Conservation (phyloP, 352 stramenopile genomes). For the Peronospora tabacina region DNA sequence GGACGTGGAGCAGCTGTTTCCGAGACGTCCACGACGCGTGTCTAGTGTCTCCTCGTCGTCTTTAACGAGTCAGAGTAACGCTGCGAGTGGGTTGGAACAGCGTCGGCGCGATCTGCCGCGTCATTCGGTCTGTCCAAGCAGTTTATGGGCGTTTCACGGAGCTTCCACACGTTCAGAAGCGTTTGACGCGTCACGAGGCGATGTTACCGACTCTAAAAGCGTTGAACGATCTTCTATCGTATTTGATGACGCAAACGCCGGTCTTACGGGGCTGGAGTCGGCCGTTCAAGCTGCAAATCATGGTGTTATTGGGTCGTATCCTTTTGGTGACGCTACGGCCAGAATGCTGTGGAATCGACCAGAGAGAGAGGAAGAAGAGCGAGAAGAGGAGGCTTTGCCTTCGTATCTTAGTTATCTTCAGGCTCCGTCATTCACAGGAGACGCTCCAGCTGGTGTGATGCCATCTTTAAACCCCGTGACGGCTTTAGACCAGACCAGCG, state of each 20-base stretch:
- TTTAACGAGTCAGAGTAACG: slow-evolving; percentile 12
- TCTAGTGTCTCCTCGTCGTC: background rate
- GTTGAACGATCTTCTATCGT: background rate
- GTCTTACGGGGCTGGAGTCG: slow-evolving; percentile 5
- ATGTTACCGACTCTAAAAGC: background rate
- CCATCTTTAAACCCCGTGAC: slow-evolving; percentile 2
- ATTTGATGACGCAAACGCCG: slow-evolving; percentile 5
- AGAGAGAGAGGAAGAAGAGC: slow-evolving; percentile 56
- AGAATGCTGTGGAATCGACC: slow-evolving; percentile 51
- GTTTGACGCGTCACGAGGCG: slow-evolving; percentile 8
- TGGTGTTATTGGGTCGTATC: slow-evolving; percentile 39
- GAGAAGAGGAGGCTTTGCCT: slow-evolving; percentile 59
- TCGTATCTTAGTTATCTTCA: slow-evolving; percentile 71
- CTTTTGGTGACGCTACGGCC: slow-evolving; percentile 16
- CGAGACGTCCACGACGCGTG: slow-evolving; percentile 14
- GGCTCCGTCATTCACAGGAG: slow-evolving; percentile 16
- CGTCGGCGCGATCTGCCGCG: slow-evolving; percentile 22
- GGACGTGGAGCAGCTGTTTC: slow-evolving; percentile 21
- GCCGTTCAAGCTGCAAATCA: slow-evolving; percentile 14
- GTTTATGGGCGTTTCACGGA: slow-evolving; percentile 21
- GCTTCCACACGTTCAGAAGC: slow-evolving; percentile 4
- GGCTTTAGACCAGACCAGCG: background rate
- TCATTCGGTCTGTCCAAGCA: slow-evolving; percentile 4
- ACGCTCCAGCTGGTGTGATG: slow-evolving; percentile 2
- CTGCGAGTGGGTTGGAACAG: slow-evolving; percentile 23